Base-by-base conservation (phyloP, 176 grass and related monocot species). In the Juncus inflexus region DNA sequence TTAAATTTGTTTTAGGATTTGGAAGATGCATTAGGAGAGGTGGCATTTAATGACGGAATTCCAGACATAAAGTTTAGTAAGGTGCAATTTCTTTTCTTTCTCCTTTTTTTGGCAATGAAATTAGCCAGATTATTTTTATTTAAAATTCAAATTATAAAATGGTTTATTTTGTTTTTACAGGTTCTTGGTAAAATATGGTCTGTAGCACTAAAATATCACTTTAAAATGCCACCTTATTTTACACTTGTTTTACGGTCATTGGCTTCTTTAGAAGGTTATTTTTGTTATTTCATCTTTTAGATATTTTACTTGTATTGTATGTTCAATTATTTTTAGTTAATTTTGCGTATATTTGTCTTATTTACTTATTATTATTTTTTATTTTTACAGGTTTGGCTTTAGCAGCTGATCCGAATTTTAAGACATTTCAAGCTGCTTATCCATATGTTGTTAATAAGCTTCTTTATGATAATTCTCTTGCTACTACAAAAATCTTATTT, bases 41-140 rank as follows among this genome's bases (percentile, higher is more conserved):
- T 89, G 51, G 37, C 85, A 64, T 97, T 79, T 71, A 61, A 81
- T 77, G 75, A 89, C 47, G 87, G 92, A 77, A 86, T 96, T 81
- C 92, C 92, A 68, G 82, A 91, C 72, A 74, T 96, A 54, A 96
- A 96, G 73, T 96, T 90, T 86, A 96, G 92, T 66, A 85, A 71
- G 79, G 82, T 91, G 66, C 63, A 65, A 74, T 65, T 69, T 70
- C 38, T 75, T 75, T 65, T 65, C 3, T 5, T 75, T 74, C 61
- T 12, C 3, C 16, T 54, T 51, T 6, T 49, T 58, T 66, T 62
- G 52, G 40, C 38, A 50, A 14, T 7, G 9, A 38, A 12, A 58
- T 42, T 4, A 61, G 12, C 28, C 16, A 58, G 59, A n/a, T 58
- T 57, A 15, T 37, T 59, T 15, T 12, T 9, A 38, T 40, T 60